Evolutionary conservation across 495 filamentous ascomycete genomes (phyloP).

Genomic region (Bacidia gigantensis): DNA sequence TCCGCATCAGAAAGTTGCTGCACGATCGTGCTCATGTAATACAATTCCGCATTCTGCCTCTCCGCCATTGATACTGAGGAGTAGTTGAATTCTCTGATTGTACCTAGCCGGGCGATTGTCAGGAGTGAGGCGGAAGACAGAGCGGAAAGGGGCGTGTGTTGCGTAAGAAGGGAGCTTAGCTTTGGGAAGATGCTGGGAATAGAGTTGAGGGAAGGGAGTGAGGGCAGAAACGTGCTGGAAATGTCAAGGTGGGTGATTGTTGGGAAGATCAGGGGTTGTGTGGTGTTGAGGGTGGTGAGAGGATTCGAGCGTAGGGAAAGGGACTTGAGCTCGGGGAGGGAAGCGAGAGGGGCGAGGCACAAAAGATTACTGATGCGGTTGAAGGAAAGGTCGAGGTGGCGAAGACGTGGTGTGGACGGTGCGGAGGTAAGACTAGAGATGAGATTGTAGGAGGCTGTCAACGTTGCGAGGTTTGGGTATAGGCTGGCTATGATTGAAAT

Average conservation of each 20-base stretch:
- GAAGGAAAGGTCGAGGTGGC: slow-evolving; percentile 54
- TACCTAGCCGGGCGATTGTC: slow-evolving; percentile 59
- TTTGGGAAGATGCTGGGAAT: slow-evolving; percentile 13
- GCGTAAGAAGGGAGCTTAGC: slow-evolving; percentile 55
- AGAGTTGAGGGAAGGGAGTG: slow-evolving; percentile 16
- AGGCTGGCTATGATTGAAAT: slow-evolving; percentile 5
- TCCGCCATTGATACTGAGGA: slow-evolving; percentile 57
- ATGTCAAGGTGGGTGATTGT: slow-evolving; percentile 35
- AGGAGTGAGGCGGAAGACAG: slow-evolving; percentile 65
- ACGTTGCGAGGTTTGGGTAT: slow-evolving; percentile 34
- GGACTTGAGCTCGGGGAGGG: slow-evolving; percentile 43
- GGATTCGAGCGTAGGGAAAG: slow-evolving; percentile 26
- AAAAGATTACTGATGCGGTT: slow-evolving; percentile 54
- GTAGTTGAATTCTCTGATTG: slow-evolving; percentile 62
- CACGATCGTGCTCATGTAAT: slow-evolving; percentile 72
- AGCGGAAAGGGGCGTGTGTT: slow-evolving; percentile 70
- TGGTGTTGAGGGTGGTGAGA: slow-evolving; percentile 1
- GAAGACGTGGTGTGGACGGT: slow-evolving; percentile 32
- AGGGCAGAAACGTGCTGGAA: slow-evolving; percentile 39
- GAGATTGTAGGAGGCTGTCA: slow-evolving; percentile 32
- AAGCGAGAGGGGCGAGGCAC: slow-evolving; percentile 41
- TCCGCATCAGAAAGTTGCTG: slow-evolving; percentile 51
- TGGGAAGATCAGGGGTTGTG: neutral
- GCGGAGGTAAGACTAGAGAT: slow-evolving; percentile 21
- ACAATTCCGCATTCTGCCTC: slow-evolving; percentile 76